These are phyloP conservation scores for Curvularia spicifera DNA, from an alignment of 2,329 filamentous ascomycete genomes.

Conservation along the genomic window DNA sequence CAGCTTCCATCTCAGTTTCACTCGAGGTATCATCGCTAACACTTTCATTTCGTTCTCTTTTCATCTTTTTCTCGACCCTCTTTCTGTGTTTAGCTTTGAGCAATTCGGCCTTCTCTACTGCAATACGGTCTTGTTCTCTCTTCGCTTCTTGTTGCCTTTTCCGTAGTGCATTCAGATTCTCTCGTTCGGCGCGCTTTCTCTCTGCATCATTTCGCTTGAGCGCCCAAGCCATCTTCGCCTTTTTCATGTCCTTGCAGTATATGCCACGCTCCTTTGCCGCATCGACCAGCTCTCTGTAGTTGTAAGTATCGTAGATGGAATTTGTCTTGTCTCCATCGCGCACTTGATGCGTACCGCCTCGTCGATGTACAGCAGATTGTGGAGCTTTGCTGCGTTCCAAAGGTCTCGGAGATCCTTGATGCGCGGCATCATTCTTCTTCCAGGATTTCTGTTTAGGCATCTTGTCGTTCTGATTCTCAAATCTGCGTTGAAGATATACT, in stretches of 20 bases:
- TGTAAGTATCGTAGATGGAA: slow-evolving; percentile 40
- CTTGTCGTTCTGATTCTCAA: neutral
- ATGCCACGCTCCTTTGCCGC: slow-evolving; percentile 28
- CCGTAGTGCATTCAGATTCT: slow-evolving; percentile 18
- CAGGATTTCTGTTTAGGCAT: slow-evolving; percentile 26
- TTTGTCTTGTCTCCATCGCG: slow-evolving; percentile 35
- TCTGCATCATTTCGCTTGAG: slow-evolving; percentile 30
- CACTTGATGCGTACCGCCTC: slow-evolving; percentile 42
- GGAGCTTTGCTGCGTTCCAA: slow-evolving; percentile 13
- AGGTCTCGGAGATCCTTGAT: neutral
- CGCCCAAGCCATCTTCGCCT: slow-evolving; percentile 34
- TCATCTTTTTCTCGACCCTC: slow-evolving; percentile 15
- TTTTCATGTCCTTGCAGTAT: slow-evolving; percentile 42
- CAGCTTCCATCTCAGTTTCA: slow-evolving; percentile 5
- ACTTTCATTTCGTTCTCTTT: slow-evolving; percentile 21
- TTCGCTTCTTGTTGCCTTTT: slow-evolving; percentile 18
- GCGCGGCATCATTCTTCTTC: slow-evolving; percentile 6
- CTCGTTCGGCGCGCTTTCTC: slow-evolving; percentile 14
- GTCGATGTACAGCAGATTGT: slow-evolving; percentile 28
- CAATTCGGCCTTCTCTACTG: slow-evolving; percentile 3
- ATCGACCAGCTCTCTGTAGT: slow-evolving; percentile 30
- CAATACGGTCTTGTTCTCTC: slow-evolving; percentile 19
- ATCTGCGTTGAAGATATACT: neutral
- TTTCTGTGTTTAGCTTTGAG: slow-evolving; percentile 13
- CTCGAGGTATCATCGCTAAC: slow-evolving; percentile 24